Evolutionary conservation across 2,329 filamentous ascomycete genomes (phyloP), one percentile per base, ranked within the genome.

Genomic region (Trichocomaceae sp.): DNA sequence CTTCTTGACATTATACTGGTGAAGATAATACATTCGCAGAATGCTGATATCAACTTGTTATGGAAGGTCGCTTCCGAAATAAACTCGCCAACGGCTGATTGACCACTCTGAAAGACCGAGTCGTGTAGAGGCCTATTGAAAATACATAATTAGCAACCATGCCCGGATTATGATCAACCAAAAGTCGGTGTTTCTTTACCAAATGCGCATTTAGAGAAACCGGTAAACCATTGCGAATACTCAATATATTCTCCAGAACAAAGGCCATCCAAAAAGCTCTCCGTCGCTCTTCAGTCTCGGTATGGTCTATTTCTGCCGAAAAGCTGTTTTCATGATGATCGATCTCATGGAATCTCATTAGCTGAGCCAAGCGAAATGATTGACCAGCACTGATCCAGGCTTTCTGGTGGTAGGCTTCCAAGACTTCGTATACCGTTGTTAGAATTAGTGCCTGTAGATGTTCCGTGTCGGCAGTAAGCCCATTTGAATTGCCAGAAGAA

Each of bases 191-290:
- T 37, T n/a, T n/a, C 12, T 37, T 13, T 37, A 37, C 33, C 33
- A 37, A 6, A 37, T 37, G 33, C 33, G 68, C 69, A 47, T 64
- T 61, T 29, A 72, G 52, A 0, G 66, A 67, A 17, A 68, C 59
- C 7, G 68, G 66, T 47, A 62, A 61, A 4, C 62, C 62, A 44
- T 65, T 64, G 13, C 64, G 62, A 5, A 70, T 63, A 47, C 66
- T 67, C 15, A 67, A 60, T 35, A 72, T 66, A 1, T 64, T 66
- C 57, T 74, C 71, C 10, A 74, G 55, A n/a, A 62, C 64, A 52
- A 69, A 73, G 0, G 70, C 71, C 64, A 73, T 65, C 71, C 71
- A 74, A 57, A 73, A 74, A 0, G 65, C 67, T 19, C 71, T 58
- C 10, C 71, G 57, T 42, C 62, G 64, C 54, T 71, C 65, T 56